Evolutionary conservation across 2,329 filamentous ascomycete species (phyloP).

Genomic region (Aspergillus fructus): DNA sequence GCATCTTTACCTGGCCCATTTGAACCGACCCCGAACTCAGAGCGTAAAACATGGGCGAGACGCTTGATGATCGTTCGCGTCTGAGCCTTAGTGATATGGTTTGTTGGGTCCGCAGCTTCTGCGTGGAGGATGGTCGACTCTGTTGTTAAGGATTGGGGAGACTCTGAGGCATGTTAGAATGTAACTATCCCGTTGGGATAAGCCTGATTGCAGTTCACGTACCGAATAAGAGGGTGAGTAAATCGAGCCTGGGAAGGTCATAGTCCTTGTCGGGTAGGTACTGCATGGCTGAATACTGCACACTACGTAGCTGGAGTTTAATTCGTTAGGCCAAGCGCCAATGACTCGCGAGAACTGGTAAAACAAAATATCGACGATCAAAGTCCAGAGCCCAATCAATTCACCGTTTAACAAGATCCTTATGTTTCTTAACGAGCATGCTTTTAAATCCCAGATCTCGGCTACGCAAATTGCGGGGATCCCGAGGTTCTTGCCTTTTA

Average conservation of each 20-base stretch:
- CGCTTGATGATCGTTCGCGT: conserved; percentile 51
- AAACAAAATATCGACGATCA: neutral
- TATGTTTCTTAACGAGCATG: too few species aligned
- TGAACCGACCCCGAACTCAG: conserved; percentile 52
- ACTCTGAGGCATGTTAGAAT: conserved; percentile 4
- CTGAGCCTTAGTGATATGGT: conserved; percentile 54
- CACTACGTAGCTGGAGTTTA: neutral
- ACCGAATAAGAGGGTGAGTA: conserved; percentile 16
- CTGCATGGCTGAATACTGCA: conserved; percentile 7
- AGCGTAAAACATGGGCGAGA: conserved; percentile 58
- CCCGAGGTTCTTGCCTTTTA: conserved; percentile 11
- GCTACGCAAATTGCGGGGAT: conserved; percentile 10
- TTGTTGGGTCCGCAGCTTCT: conserved; percentile 57
- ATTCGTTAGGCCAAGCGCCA: neutral
- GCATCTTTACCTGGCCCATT: conserved; percentile 53
- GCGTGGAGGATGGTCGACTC: conserved; percentile 57
- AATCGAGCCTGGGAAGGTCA: conserved; percentile 14
- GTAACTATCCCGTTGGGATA: neutral
- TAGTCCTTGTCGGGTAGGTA: conserved; percentile 17
- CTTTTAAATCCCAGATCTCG: neutral
- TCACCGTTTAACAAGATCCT: too few species aligned
- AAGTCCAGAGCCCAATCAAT: too few species aligned
- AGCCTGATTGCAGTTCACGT: neutral
- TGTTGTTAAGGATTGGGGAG: conserved; percentile 18
- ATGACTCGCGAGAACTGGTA: neutral